These are phyloP conservation scores for Fusarium sarcochroum DNA, from an alignment of 2,329 filamentous ascomycete genomes.

Conservation along the genomic window DNA sequence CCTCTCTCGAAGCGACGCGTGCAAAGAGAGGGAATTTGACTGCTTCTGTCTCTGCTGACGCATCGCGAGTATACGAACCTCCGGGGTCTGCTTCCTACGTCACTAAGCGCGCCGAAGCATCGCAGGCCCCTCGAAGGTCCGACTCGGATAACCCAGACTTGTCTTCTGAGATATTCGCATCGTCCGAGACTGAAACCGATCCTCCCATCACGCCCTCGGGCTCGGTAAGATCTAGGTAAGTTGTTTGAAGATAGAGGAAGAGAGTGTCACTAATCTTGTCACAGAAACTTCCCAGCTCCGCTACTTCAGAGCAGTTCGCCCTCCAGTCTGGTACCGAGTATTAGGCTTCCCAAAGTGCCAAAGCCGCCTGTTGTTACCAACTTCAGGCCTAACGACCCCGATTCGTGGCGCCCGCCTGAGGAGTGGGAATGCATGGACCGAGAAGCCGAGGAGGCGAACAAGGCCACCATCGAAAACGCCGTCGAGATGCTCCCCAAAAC, in stretches of 20 bases:
- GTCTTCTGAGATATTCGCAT: slow-evolving; percentile 35
- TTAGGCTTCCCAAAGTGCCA: slow-evolving; percentile 13
- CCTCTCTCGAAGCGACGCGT: slow-evolving; percentile 23
- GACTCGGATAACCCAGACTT: slow-evolving; percentile 26
- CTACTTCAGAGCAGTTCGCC: slow-evolving; percentile 39
- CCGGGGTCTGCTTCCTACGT: slow-evolving; percentile 31
- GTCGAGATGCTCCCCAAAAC: slow-evolving; percentile 5
- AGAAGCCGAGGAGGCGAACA: slow-evolving; percentile 1
- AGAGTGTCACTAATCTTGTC: slow-evolving; percentile 5
- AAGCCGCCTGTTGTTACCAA: slow-evolving; percentile 38
- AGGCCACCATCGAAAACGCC: neutral
- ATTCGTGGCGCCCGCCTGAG: slow-evolving; percentile 62
- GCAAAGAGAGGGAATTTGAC: neutral
- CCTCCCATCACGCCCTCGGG: slow-evolving; percentile 32
- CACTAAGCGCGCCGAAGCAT: slow-evolving; percentile 29
- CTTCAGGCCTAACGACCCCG: slow-evolving; percentile 54
- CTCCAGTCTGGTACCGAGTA: slow-evolving; percentile 16
- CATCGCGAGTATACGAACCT: slow-evolving; percentile 18
- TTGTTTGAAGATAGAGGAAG: rapidly evolving
- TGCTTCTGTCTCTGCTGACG: slow-evolving; percentile 6
- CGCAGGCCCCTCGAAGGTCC: slow-evolving; percentile 11
- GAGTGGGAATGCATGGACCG: slow-evolving; percentile 57
- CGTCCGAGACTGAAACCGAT: slow-evolving; percentile 36
- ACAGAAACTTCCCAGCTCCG: slow-evolving; percentile 26
- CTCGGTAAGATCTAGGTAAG: slow-evolving; percentile 26